Conservation (phyloP, 345 rosid species). For the Turnera subulata region DNA sequence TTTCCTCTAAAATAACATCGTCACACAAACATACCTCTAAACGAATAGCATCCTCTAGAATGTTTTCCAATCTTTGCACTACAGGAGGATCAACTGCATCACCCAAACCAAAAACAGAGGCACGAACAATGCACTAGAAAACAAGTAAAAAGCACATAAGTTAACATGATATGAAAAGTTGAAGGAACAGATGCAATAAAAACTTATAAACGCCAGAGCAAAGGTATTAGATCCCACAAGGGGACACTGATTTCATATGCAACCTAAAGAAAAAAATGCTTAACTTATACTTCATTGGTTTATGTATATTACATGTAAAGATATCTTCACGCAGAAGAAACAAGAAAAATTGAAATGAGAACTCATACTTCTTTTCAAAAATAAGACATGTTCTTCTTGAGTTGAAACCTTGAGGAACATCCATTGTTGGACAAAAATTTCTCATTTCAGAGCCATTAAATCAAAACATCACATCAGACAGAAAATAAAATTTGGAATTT, state of each 20-base stretch:
- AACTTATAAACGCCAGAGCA: not conserved
- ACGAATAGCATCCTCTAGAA: slow-evolving; percentile 68
- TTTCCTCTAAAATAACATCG: slow-evolving; percentile 1
- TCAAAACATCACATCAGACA: not conserved
- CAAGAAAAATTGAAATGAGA: no score
- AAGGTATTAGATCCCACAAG: not conserved
- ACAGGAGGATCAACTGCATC: slow-evolving; percentile 35
- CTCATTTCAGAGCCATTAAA: not conserved
- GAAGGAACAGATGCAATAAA: not conserved
- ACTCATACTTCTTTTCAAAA: not conserved
- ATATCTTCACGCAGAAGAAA: no score
- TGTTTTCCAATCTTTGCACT: slow-evolving; percentile 36
- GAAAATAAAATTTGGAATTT: not conserved
- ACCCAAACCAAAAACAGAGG: slow-evolving; percentile 53
- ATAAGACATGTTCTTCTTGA: not conserved
- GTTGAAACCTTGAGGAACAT: not conserved
- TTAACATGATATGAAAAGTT: not conserved
- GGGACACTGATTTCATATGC: not conserved
- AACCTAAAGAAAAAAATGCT: not conserved
- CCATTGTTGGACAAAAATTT: no score
- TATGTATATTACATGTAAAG: no score
- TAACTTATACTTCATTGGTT: not conserved
- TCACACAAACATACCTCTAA: slow-evolving; percentile 58
- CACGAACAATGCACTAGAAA: slow-evolving; percentile 74
- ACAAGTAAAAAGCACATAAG: slow-evolving; percentile 25